phyloP scores from a whole-genome alignment of 73 alveolate species.

The Paramecium sexaurelia region DNA sequence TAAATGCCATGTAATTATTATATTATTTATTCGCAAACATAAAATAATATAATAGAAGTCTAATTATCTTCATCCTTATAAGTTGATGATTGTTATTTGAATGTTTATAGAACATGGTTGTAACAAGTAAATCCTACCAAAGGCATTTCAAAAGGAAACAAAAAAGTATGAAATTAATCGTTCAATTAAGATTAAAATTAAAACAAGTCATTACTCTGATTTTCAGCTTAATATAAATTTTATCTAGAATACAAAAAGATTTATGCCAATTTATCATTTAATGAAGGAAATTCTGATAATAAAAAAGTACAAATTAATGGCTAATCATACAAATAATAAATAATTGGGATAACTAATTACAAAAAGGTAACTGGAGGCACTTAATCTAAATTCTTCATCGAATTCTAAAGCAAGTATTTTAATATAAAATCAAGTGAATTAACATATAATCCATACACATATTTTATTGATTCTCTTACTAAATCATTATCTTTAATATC shows the following conservation, averaged over 20 bases:
- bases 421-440: constrained; percentile 37
- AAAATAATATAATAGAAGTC: constrained; percentile 17
- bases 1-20: not conserved
- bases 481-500: constrained; percentile 61
- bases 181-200: not conserved
- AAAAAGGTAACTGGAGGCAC: constrained; percentile 1
- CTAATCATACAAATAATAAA: constrained; percentile 51
- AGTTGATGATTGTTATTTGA: not conserved
- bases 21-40: constrained; percentile 36
- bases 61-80: not conserved
- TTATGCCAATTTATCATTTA: constrained; percentile 49
- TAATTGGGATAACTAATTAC: constrained; percentile 56
- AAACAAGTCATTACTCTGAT: not conserved
- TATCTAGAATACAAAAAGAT: constrained; percentile 12
- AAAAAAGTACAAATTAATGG: constrained; percentile 48
- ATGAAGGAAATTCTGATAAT: not conserved
- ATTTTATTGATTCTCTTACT: constrained; percentile 63
- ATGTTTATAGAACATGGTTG: constrained; percentile 37
- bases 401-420: constrained; percentile 3
- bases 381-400: constrained; percentile 37
- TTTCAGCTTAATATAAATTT: constrained; percentile 11
- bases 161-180: constrained; percentile 11
- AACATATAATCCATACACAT: constrained; percentile 55
- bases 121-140: constrained; percentile 17
- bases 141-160: constrained; percentile 37